Evolutionary conservation across 495 filamentous ascomycete species (phyloP).

Genomic region (Entonaema liquescens): DNA sequence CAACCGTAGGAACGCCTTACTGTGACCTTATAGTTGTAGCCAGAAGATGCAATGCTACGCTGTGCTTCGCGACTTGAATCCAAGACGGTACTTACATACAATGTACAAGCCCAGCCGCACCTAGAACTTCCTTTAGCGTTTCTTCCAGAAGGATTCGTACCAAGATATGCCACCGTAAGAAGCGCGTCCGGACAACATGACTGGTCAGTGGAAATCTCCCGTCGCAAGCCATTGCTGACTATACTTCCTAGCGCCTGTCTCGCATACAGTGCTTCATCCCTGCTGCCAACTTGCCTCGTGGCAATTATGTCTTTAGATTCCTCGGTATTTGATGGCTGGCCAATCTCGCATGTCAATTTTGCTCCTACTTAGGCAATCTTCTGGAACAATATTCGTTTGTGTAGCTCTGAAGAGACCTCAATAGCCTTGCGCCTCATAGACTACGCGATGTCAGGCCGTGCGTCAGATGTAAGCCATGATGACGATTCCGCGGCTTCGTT

Average conservation of each 20-base stretch:
- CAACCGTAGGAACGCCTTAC: background rate
- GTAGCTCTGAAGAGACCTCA: background rate
- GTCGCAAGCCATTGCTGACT: conserved; percentile 26
- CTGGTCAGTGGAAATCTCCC: conserved; percentile 14
- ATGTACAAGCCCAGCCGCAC: conserved; percentile 22
- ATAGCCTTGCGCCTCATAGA: background rate
- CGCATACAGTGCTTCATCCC: background rate
- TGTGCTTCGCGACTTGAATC: background rate
- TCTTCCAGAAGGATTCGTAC: conserved; percentile 23
- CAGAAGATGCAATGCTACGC: background rate
- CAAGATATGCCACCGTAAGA: conserved; percentile 22
- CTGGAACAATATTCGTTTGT: background rate
- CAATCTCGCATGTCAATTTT: background rate
- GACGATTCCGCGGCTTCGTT: conserved; percentile 9
- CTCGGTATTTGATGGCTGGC: background rate
- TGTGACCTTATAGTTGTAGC: background rate
- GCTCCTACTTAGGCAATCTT: background rate
- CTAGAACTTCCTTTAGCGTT: conserved; percentile 18
- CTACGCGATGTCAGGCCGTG: conserved; percentile 13
- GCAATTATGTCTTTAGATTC: background rate
- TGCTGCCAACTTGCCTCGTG: conserved; percentile 14
- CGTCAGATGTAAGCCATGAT: conserved; percentile 12
- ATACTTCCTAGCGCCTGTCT: background rate
- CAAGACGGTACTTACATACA: background rate
- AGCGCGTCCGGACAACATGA: conserved; percentile 3